Evolutionary conservation across 2,329 filamentous ascomycete species (phyloP).

Genomic region (Apiospora sp.): DNA sequence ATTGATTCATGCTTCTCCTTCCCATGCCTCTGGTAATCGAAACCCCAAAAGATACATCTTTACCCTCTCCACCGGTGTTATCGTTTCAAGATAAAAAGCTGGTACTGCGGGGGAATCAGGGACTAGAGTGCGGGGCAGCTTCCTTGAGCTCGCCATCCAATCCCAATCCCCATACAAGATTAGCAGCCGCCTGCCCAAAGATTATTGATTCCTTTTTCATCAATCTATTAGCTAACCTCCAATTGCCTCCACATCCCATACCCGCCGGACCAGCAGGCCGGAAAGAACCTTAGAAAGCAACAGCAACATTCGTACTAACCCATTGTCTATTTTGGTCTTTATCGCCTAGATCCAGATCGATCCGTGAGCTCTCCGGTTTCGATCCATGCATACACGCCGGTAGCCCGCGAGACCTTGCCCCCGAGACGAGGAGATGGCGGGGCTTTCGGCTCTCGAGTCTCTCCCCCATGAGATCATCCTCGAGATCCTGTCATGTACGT

Average conservation of each 20-base stretch:
- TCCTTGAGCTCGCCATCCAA: background rate
- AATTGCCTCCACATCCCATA: conserved; percentile 9
- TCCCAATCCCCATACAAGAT: background rate
- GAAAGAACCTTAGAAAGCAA: background rate
- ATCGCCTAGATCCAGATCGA: background rate
- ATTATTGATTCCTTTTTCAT: background rate
- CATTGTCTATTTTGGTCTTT: background rate
- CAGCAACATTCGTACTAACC: background rate
- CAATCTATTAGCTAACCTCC: background rate
- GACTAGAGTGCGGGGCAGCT: too few species aligned
- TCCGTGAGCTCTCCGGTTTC: background rate
- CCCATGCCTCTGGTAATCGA: background rate
- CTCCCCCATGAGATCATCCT: conserved; percentile 71
- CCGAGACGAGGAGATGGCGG: conserved; percentile 32
- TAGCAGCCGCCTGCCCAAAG: background rate
- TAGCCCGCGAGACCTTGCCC: background rate
- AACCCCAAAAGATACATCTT: background rate
- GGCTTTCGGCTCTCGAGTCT: conserved; percentile 50
- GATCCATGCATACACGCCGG: background rate
- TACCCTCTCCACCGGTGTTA: background rate
- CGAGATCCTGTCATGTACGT: conserved; percentile 69
- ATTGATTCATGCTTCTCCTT: background rate
- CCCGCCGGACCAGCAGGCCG: conserved; percentile 1
- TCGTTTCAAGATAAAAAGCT: background rate
- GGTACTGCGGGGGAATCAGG: background rate